phyloP scores from a whole-genome alignment of 331 rosid genomes.

The Pyracantha coccinea region DNA sequence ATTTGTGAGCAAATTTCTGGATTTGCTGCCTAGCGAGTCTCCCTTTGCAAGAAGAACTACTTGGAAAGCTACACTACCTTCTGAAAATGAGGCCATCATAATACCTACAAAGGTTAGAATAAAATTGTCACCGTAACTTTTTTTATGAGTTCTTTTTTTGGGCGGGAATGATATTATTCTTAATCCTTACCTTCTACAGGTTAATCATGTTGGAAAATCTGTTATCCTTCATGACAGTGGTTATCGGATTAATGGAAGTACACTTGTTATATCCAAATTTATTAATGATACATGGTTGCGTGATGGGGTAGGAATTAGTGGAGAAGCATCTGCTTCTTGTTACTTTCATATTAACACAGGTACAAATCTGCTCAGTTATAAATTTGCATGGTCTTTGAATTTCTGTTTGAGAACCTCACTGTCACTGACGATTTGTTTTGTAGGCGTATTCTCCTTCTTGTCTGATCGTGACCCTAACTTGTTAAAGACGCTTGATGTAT shows the following conservation, averaged over 20 bases:
- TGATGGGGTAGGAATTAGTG: slow-evolving; percentile 92
- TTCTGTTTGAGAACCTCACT: slow-evolving; percentile 18
- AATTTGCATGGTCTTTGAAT: background rate
- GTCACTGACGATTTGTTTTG: background rate
- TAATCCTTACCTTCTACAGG: slow-evolving; percentile 39
- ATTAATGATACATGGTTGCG: slow-evolving; percentile 89
- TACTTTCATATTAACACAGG: slow-evolving; percentile 92
- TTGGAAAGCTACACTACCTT: slow-evolving; percentile 58
- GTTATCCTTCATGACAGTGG: slow-evolving; percentile 69
- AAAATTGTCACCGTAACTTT: slow-evolving; percentile 1
- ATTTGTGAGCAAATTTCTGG: slow-evolving; percentile 63
- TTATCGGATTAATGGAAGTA: slow-evolving; percentile 75
- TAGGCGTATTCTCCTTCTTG: slow-evolving; percentile 89
- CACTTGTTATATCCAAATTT: slow-evolving; percentile 77
- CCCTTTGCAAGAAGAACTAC: slow-evolving; percentile 21
- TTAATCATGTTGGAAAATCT: slow-evolving; percentile 94
- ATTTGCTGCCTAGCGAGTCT: slow-evolving; percentile 60
- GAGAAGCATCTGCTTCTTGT: slow-evolving; percentile 94
- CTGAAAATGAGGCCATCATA: slow-evolving; percentile 73
- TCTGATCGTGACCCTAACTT: slow-evolving; percentile 96
- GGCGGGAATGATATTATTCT: slow-evolving; percentile 7
- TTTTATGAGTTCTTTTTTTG: background rate
- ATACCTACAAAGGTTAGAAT: slow-evolving; percentile 76
- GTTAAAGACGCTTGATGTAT: slow-evolving; percentile 83
- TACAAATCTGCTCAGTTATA: background rate